Percentiles rank a stretch among this genome's conserved stretches.
Evolutionary conservation across 2,329 filamentous ascomycete species (phyloP).

Genomic region (Cryphonectria naterciae): DNA sequence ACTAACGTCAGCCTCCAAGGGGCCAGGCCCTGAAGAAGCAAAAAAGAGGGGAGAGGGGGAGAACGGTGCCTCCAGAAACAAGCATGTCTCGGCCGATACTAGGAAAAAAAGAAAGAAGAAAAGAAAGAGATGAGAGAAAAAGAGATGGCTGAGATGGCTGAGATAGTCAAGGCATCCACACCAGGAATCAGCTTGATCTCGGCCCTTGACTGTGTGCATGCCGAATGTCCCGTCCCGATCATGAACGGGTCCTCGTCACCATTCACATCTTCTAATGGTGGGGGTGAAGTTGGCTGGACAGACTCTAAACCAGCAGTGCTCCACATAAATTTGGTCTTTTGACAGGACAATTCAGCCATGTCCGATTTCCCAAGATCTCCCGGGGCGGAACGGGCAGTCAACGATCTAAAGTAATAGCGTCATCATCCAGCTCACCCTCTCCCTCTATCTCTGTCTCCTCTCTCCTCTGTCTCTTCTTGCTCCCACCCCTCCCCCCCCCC

Average conservation of each 20-base stretch:
- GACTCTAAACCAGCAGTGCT: neutral
- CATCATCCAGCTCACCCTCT: neutral
- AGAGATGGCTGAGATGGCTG: constrained; percentile 16
- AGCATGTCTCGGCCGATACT: constrained; percentile 10
- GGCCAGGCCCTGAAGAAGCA: neutral
- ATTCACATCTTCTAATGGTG: neutral
- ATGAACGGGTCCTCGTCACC: neutral
- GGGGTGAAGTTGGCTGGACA: neutral
- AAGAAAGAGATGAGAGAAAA: neutral
- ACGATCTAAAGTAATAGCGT: neutral
- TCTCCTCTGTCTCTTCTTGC: too few relatives aligned
- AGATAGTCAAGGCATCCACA: neutral
- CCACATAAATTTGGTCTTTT: neutral
- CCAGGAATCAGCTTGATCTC: neutral
- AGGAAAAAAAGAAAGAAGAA: neutral
- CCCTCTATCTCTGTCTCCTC: too few relatives aligned
- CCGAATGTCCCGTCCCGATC: neutral
- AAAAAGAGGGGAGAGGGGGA: neutral
- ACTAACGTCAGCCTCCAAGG: neutral
- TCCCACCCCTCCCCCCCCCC: too few relatives aligned
- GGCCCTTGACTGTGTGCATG: neutral
- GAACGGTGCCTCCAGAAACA: neutral
- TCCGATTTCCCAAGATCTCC: neutral
- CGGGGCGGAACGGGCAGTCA: neutral
- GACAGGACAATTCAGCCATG: neutral